A percentile compares a stretch with the other conserved stretches of the same genome.
phyloP scores from a whole-genome alignment of 495 filamentous ascomycete species.

The Chlorociboria aeruginascens region DNA sequence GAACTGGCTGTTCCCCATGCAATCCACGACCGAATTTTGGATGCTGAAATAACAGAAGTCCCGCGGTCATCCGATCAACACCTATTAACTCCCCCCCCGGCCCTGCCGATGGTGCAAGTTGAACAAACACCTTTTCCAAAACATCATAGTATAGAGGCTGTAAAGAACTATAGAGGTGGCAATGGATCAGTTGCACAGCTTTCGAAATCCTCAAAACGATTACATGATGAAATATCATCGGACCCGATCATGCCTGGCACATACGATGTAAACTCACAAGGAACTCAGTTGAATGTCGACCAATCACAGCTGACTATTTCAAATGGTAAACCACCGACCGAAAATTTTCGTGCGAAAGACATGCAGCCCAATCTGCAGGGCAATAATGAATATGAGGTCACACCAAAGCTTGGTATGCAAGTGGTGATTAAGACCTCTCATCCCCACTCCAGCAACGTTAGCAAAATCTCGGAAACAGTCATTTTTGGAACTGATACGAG shows the following conservation, averaged over 20 bases:
- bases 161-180: too few relatives aligned
- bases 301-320: background rate
- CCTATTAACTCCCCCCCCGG: slow-evolving; percentile 7
- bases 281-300: background rate
- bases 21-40: slow-evolving; percentile 24
- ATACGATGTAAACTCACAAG: slow-evolving; percentile 2
- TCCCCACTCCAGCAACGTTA: too few relatives aligned
- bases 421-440: too few relatives aligned
- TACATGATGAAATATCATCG: slow-evolving; percentile 3
- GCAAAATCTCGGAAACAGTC: too few relatives aligned
- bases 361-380: background rate
- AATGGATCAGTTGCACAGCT: too few relatives aligned
- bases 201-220: background rate
- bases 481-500: too few relatives aligned
- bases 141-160: background rate
- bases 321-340: background rate
- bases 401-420: too few relatives aligned
- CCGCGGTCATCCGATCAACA: slow-evolving; percentile 3
- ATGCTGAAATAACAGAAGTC: slow-evolving; percentile 7
- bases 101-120: slow-evolving; percentile 7
- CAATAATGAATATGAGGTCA: too few relatives aligned
- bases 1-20: slow-evolving; percentile 40
- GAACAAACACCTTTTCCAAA: slow-evolving; percentile 10
- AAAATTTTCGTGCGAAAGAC: background rate
- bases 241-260: slow-evolving; percentile 15